These are phyloP conservation scores for Solanum arcanum DNA, from an alignment of 257 asterid genomes.

Conservation along the genomic window DNA sequence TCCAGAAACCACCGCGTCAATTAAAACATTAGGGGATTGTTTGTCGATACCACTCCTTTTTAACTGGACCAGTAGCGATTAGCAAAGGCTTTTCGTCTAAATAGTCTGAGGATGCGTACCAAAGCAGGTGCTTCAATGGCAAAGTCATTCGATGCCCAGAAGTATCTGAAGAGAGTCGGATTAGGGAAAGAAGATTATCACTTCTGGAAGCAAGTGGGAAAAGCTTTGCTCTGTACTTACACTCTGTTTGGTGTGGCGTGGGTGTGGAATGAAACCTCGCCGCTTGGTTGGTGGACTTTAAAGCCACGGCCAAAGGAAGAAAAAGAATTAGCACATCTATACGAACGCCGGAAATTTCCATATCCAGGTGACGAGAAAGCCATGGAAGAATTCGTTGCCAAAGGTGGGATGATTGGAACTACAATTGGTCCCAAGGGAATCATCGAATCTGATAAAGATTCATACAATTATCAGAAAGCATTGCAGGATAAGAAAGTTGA, in stretches of 20 bases:
- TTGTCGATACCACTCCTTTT: neutral
- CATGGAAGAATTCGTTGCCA: slow-evolving; percentile 72
- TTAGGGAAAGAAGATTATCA: slow-evolving; percentile 79
- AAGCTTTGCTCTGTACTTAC: slow-evolving; percentile 63
- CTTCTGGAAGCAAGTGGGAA: slow-evolving; percentile 89
- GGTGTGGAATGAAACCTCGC: slow-evolving; percentile 80
- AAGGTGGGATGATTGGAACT: slow-evolving; percentile 98
- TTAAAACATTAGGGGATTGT: neutral
- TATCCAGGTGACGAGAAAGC: slow-evolving; percentile 88
- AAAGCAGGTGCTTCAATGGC: slow-evolving; percentile 1
- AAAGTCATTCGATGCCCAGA: slow-evolving; percentile 45
- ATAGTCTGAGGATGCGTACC: neutral
- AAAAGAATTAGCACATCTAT: slow-evolving; percentile 68
- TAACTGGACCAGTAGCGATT: neutral
- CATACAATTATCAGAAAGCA: slow-evolving; percentile 51
- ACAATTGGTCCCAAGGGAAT: slow-evolving; percentile 85
- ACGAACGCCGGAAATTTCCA: slow-evolving; percentile 70
- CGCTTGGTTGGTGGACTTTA: slow-evolving; percentile 91
- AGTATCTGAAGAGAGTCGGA: slow-evolving; percentile 51
- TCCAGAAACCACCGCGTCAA: neutral
- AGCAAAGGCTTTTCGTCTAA: neutral
- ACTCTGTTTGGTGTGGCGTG: slow-evolving; percentile 63
- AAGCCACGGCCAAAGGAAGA: slow-evolving; percentile 86
- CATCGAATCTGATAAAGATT: slow-evolving; percentile 49
- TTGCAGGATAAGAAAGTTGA: slow-evolving; percentile 87